Conservation (phyloP, 768 basidiomycete species). For the Rhizopogon salebrosus region DNA sequence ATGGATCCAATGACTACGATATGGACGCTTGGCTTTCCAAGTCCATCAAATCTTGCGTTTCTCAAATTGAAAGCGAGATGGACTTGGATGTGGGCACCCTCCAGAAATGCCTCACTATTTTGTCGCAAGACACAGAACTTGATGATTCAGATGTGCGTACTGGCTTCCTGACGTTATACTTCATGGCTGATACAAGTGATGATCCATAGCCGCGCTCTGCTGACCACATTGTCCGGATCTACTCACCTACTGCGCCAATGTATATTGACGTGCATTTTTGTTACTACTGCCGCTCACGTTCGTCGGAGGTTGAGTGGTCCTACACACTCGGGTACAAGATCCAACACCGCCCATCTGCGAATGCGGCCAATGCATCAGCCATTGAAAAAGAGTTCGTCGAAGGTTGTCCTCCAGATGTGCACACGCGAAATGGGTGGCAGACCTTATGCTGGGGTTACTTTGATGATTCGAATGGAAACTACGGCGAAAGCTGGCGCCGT, state of each 20-base stretch:
- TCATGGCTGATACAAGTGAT: neutral
- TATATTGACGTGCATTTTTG: slow-evolving; percentile 14
- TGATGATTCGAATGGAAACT: slow-evolving; percentile 5
- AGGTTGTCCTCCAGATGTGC: neutral
- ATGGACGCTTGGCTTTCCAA: neutral
- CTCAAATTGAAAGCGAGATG: slow-evolving; percentile 4
- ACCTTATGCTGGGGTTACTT: slow-evolving; percentile 9
- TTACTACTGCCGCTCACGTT: slow-evolving; percentile 4
- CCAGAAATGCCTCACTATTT: slow-evolving; percentile 6
- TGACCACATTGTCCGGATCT: slow-evolving; percentile 2
- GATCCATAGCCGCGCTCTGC: slow-evolving; percentile 1
- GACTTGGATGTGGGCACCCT: neutral
- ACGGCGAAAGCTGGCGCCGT: neutral
- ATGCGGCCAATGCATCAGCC: neutral
- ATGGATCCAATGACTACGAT: too few species aligned
- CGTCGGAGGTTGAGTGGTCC: slow-evolving; percentile 1
- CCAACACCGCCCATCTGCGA: neutral
- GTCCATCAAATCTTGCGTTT: neutral
- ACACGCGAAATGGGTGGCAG: slow-evolving; percentile 7
- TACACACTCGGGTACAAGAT: slow-evolving; percentile 11
- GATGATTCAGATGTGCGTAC: slow-evolving; percentile 1
- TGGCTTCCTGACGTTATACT: neutral
- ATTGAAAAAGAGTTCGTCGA: neutral
- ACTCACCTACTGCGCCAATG: slow-evolving; percentile 6
- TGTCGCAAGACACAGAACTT: neutral